Percentiles rank a stretch among this genome's conserved stretches.
These are phyloP conservation scores for Berkeleyomyces rouxiae DNA, from an alignment of 2,329 filamentous ascomycete species.

Conservation along the genomic window DNA sequence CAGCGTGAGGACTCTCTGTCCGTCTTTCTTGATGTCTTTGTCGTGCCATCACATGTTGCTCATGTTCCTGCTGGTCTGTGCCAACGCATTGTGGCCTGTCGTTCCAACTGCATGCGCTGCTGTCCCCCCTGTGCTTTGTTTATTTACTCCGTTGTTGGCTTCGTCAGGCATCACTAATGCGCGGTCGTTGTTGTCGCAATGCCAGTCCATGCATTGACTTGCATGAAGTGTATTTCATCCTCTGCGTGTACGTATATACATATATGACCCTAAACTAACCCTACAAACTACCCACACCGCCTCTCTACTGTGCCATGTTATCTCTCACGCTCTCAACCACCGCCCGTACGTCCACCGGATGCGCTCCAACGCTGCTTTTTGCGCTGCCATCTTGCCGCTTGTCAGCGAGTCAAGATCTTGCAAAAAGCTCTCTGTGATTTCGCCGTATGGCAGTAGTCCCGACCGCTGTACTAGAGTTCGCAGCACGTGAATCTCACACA, in stretches of 20 bases:
- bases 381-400: constrained; percentile 62
- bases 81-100: background rate
- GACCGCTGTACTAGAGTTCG: constrained; percentile 43
- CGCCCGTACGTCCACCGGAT: constrained; percentile 82
- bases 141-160: too few relatives aligned
- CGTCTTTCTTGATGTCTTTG: background rate
- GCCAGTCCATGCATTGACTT: background rate
- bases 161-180: too few relatives aligned
- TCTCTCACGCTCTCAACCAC: constrained; percentile 35
- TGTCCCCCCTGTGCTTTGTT: too few relatives aligned
- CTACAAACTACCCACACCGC: background rate
- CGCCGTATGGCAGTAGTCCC: constrained; percentile 47
- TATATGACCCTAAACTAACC: background rate
- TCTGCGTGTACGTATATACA: background rate
- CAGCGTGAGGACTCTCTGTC: too few relatives aligned
- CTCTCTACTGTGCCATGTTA: background rate
- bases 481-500: constrained; percentile 79
- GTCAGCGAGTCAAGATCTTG: constrained; percentile 78
- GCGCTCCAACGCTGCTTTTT: constrained; percentile 62
- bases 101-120: too few relatives aligned
- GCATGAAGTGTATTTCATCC: background rate
- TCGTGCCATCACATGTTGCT: background rate
- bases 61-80: background rate
- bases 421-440: constrained; percentile 68
- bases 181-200: too few relatives aligned